A percentile compares a stretch with the other conserved stretches of the same genome.
These are phyloP conservation scores for Akanthomyces lecanii DNA, from an alignment of 2,329 filamentous ascomycete species.

Conservation along the genomic window DNA sequence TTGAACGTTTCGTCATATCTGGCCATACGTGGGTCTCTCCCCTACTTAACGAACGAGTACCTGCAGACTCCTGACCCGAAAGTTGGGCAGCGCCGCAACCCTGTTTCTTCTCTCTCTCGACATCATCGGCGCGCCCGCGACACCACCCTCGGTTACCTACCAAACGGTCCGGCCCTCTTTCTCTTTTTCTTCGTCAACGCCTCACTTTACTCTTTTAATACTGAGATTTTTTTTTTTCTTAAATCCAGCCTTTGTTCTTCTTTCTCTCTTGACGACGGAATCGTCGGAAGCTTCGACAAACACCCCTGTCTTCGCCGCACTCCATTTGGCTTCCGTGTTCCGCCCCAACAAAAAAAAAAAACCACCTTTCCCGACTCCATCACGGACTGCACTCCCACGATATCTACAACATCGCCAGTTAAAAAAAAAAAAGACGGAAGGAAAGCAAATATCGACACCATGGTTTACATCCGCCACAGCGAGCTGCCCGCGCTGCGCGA, in stretches of 20 bases:
- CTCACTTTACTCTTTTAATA: too few species aligned
- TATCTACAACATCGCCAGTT: not conserved
- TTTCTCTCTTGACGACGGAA: not conserved
- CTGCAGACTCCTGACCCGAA: too few species aligned
- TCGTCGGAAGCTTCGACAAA: not conserved
- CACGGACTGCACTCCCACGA: not conserved
- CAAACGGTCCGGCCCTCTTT: not conserved
- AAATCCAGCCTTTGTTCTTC: too few species aligned
- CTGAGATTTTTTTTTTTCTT: too few species aligned
- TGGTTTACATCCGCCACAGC: conserved; percentile 95
- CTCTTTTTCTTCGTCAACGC: not conserved
- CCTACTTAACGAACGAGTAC: too few species aligned
- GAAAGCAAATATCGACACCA: conserved; percentile 36
- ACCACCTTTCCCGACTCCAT: not conserved
- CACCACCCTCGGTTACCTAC: not conserved
- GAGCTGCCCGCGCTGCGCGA: conserved; percentile 82
- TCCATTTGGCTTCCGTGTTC: not conserved
- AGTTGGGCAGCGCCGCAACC: too few species aligned
- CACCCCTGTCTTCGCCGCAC: not conserved
- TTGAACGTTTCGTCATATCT: not conserved
- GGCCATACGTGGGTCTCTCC: not conserved
- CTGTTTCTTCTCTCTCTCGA: not conserved
- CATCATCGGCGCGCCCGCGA: not conserved
- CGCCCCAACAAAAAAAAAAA: conserved; percentile 9
- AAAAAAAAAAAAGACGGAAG: too few species aligned